Percentiles rank a stretch among this genome's conserved stretches.
These are phyloP conservation scores for Pythium volutum DNA, from an alignment of 352 stramenopile genomes.

Conservation along the genomic window DNA sequence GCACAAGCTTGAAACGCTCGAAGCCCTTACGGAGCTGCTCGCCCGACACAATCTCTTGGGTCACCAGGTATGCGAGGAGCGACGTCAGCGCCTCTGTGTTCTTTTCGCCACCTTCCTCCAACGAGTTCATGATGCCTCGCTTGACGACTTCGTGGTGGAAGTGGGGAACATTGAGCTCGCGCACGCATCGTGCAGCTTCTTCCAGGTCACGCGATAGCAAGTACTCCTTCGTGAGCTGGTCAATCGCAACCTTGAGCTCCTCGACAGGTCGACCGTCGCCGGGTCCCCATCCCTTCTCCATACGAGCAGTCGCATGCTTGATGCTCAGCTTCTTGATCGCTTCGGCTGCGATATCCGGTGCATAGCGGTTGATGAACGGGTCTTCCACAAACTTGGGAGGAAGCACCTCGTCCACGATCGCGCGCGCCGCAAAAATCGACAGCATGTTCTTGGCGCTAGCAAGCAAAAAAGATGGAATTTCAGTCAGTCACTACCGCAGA, in stretches of 20 bases:
- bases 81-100: slow-evolving; percentile 40
- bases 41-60: slow-evolving; percentile 40
- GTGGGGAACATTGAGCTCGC: slow-evolving; percentile 93
- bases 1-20: slow-evolving; percentile 75
- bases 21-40: slow-evolving; percentile 79
- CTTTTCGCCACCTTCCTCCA: slow-evolving; percentile 39
- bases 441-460: slow-evolving; percentile 87
- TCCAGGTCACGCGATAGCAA: slow-evolving; percentile 93
- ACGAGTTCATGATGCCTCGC: slow-evolving; percentile 51
- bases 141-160: slow-evolving; percentile 98
- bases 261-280: slow-evolving; percentile 89
- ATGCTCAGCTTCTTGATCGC: slow-evolving; percentile 96
- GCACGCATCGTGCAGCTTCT: slow-evolving; percentile 89
- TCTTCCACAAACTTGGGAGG: slow-evolving; percentile 97
- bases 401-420: slow-evolving; percentile 98
- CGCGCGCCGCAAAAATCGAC: slow-evolving; percentile 95
- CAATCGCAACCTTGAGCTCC: slow-evolving; percentile 93
- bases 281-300: slow-evolving; percentile 98
- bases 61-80: slow-evolving; percentile 40
- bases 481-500: neutral
- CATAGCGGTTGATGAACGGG: slow-evolving; percentile 92
- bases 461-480: slow-evolving; percentile 1
- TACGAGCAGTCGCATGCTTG: slow-evolving; percentile 93
- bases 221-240: slow-evolving; percentile 97
- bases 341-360: slow-evolving; percentile 94